A percentile compares a stretch with the other conserved stretches of the same genome.
These are phyloP conservation scores for Pezizomycotina sp. DNA, from an alignment of 2,329 filamentous ascomycete species.

Conservation along the genomic window DNA sequence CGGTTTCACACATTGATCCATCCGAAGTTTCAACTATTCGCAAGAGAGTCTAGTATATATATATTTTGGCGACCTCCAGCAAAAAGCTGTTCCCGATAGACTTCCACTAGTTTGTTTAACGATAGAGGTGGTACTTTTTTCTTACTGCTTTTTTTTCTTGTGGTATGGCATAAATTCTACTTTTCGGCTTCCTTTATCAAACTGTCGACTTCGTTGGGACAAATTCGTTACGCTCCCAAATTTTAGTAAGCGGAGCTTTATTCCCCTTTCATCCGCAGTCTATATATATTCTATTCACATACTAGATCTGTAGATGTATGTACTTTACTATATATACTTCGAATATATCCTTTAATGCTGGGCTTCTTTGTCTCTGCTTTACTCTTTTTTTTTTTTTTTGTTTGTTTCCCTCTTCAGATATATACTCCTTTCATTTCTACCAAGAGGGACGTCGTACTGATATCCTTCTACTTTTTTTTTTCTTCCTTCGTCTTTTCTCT, in stretches of 20 bases:
- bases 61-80: not conserved
- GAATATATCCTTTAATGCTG: conserved; percentile 1
- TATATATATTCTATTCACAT: conserved; percentile 19
- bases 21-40: conserved; percentile 4
- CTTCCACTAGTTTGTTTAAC: conserved; percentile 2
- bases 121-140: not conserved
- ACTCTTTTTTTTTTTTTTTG: conserved; percentile 2
- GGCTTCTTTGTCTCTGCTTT: not conserved
- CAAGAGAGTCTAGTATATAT: conserved; percentile 3
- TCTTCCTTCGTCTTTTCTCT: conserved; percentile 15
- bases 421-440: conserved; percentile 7
- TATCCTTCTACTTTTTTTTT: conserved; percentile 6
- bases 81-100: conserved; percentile 1
- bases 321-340: not conserved
- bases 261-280: conserved; percentile 16
- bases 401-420: conserved; percentile 1
- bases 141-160: not conserved
- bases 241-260: conserved; percentile 2
- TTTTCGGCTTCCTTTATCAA: not conserved
- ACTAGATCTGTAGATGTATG: conserved; percentile 1
- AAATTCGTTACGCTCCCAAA: conserved; percentile 2
- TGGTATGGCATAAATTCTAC: not conserved
- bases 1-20: conserved; percentile 5
- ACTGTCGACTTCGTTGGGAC: not conserved
- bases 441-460: conserved; percentile 1